These are phyloP conservation scores for Oryza australiensis DNA, from an alignment of 176 grass and related monocot genomes.

Conservation along the genomic window DNA sequence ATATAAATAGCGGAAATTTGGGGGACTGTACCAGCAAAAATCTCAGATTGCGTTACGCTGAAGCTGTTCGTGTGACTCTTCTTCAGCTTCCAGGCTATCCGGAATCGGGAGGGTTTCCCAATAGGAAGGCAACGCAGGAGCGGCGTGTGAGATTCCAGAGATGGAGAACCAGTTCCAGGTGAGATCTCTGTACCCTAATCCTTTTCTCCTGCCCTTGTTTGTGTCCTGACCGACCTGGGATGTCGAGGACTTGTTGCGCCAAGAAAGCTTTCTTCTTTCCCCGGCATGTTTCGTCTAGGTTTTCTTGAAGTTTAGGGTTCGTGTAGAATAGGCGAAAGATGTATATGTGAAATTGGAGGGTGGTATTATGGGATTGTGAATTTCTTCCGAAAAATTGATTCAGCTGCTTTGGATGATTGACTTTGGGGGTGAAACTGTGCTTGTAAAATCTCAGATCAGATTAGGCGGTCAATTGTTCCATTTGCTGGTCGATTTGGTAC, in stretches of 20 bases:
- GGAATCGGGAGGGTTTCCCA: constrained; percentile 10
- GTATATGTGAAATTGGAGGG: too few relatives aligned
- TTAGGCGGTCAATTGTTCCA: neutral
- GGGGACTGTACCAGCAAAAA: neutral
- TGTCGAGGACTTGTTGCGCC: neutral
- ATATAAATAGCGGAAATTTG: neutral
- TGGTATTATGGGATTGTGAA: neutral
- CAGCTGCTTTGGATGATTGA: neutral
- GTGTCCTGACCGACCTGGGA: neutral
- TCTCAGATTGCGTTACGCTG: neutral
- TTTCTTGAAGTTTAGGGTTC: neutral
- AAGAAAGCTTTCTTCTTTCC: neutral
- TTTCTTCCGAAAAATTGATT: neutral
- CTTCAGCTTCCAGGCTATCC: neutral
- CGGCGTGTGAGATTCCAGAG: neutral
- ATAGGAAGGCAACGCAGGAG: neutral
- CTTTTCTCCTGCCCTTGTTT: neutral
- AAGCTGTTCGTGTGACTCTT: constrained; percentile 19
- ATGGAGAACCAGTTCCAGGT: constrained; percentile 55
- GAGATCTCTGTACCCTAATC: neutral
- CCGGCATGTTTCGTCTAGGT: neutral
- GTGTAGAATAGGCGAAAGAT: neutral
- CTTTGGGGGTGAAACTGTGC: neutral
- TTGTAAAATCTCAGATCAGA: neutral
- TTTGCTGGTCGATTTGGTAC: neutral